Evolutionary conservation across 805 yeast genomes (phyloP), one percentile per base, ranked within the genome.

Genomic region (Kodamaea kaohsiungensis): DNA sequence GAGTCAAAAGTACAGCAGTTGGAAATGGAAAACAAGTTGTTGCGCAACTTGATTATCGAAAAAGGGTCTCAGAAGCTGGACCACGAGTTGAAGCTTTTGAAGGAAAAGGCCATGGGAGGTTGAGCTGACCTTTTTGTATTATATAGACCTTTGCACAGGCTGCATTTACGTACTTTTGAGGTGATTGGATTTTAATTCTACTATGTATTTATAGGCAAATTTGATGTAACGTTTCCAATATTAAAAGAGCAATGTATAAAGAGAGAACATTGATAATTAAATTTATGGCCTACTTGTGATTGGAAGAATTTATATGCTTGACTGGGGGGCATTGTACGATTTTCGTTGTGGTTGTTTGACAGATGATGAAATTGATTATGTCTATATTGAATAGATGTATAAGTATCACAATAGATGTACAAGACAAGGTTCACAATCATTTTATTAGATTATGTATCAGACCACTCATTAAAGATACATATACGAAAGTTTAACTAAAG

Each of bases 21-120:
- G 53, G 87, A 85, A 60, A 79, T 84, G 80, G 90, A 85, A 64
- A 85, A 85, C 64, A 73, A 77, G 56, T 77, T 85, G 51, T 69
- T 85, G 57, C 81, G 82, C 58, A 78, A 80, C 56, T 70, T 85
- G 55, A 75, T 83, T 16, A 69, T 80, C 22, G 83, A 82, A 60
- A 80, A 80, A 65, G 82, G 82, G 8, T 65, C 68, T 48, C 73
- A 73, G 49, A 70, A 72, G 57, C 67, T 72, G 18, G 78, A 74
- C 37, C 63, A 75, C 52, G 79, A 75, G 56, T 61, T 76, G 51
- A 64, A 63, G 49, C 56, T 65, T 48, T 67, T 76, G 39, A 70
- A 69, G 51, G 73, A 73, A 54, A 61, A 61, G 48, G 73, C 72
- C 12, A 61, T 50, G 46, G 46, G 48, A 55, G 53, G 52, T 22